Evolutionary conservation across 2,329 filamentous ascomycete genomes (phyloP).

Genomic region (Alternaria metachromatica): DNA sequence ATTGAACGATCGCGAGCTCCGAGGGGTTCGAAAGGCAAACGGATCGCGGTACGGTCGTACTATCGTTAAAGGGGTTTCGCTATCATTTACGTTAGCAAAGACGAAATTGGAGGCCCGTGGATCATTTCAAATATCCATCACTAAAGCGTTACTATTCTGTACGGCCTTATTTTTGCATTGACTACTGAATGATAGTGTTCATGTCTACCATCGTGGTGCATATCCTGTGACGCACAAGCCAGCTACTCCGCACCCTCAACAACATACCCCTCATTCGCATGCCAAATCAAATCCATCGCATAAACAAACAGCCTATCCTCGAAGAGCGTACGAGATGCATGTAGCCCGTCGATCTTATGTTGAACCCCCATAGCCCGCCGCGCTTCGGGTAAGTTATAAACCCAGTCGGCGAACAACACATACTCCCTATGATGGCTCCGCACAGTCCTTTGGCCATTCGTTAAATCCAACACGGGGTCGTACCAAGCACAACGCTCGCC

Average conservation of each 20-base stretch:
- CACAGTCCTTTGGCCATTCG: not conserved
- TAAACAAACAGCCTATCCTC: not conserved
- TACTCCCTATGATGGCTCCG: slow-evolving; percentile 3
- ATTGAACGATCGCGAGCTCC: no score
- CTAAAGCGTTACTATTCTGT: no score
- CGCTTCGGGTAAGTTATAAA: slow-evolving; percentile 13
- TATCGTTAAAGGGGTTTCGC: no score
- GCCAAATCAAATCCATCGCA: not conserved
- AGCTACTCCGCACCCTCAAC: not conserved
- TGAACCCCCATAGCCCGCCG: not conserved
- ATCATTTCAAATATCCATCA: no score
- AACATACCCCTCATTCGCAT: not conserved
- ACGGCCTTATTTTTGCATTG: no score
- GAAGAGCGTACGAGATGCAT: not conserved
- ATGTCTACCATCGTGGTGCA: no score
- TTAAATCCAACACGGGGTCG: not conserved
- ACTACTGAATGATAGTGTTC: no score
- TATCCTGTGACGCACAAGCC: no score
- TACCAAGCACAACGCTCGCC: not conserved
- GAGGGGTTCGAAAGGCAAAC: no score
- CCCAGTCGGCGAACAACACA: slow-evolving; percentile 6
- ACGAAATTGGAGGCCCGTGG: no score
- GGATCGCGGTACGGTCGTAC: no score
- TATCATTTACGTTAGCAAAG: no score
- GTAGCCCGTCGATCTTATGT: not conserved